A percentile compares a stretch with the other conserved stretches of the same genome.
These are phyloP conservation scores for Tolypocladium amazonense DNA, from an alignment of 2,329 filamentous ascomycete genomes.

Conservation along the genomic window DNA sequence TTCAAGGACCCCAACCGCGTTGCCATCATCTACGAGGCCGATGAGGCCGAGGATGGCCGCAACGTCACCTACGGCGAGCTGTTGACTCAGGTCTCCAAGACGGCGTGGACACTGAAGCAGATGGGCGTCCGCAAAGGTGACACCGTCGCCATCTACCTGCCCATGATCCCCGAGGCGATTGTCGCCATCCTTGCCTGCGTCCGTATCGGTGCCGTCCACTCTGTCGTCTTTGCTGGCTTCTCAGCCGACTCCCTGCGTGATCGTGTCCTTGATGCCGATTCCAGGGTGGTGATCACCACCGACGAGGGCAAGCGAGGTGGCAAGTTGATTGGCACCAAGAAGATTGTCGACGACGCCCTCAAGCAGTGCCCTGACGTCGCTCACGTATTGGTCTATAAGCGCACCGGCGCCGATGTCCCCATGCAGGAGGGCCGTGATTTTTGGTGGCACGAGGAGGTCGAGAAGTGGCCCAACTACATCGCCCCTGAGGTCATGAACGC, in stretches of 20 bases:
- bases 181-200: slow-evolving; percentile 84
- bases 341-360: slow-evolving; percentile 95
- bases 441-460: slow-evolving; percentile 98
- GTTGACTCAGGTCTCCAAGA: slow-evolving; percentile 78
- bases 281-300: slow-evolving; percentile 89
- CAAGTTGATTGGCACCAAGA: slow-evolving; percentile 96
- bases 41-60: slow-evolving; percentile 78
- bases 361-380: slow-evolving; percentile 89
- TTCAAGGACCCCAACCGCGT: slow-evolving; percentile 85
- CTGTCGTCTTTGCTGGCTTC: slow-evolving; percentile 95
- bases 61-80: slow-evolving; percentile 90
- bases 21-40: slow-evolving; percentile 97
- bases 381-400: slow-evolving; percentile 84
- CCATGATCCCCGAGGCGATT: slow-evolving; percentile 96
- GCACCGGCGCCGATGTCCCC: slow-evolving; percentile 85
- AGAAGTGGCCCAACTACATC: slow-evolving; percentile 92
- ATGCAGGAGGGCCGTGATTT: slow-evolving; percentile 81
- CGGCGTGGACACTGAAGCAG: slow-evolving; percentile 80
- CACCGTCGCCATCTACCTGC: slow-evolving; percentile 92
- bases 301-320: slow-evolving; percentile 97
- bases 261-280: slow-evolving; percentile 82
- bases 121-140: slow-evolving; percentile 97
- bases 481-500: slow-evolving; percentile 81
- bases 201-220: slow-evolving; percentile 92
- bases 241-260: slow-evolving; percentile 93